These are phyloP conservation scores for Inonotus obliquus DNA, from an alignment of 1,284 basidiomycete genomes.

Conservation along the genomic window DNA sequence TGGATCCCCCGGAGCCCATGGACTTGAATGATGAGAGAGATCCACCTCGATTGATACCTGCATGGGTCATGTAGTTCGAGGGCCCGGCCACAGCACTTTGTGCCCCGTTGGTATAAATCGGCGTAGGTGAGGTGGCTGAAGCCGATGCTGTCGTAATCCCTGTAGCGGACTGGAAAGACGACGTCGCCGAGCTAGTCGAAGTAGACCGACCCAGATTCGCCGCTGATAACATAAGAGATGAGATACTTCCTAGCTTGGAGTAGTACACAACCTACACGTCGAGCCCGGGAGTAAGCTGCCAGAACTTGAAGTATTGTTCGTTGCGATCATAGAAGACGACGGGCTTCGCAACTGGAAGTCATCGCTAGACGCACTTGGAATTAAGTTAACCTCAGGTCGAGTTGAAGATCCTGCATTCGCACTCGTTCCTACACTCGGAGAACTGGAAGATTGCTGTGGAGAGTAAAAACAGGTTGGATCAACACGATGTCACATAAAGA, in stretches of 20 bases:
- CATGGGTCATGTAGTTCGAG: constrained; percentile 21
- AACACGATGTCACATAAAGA: constrained; percentile 1
- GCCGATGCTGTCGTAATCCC: constrained; percentile 26
- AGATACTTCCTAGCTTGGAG: background rate
- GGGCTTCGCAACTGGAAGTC: constrained; percentile 7
- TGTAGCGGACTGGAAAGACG: constrained; percentile 27
- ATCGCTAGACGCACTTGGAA: constrained; percentile 5
- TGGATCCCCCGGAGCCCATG: constrained; percentile 12
- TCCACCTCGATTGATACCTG: constrained; percentile 11
- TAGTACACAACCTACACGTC: background rate
- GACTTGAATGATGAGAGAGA: constrained; percentile 18
- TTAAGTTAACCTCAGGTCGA: background rate
- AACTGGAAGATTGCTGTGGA: background rate
- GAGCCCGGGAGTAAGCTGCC: background rate
- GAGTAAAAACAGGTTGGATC: constrained; percentile 3
- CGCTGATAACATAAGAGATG: constrained; percentile 13
- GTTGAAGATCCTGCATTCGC: constrained; percentile 2
- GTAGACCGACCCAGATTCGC: constrained; percentile 26
- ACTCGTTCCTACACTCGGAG: background rate
- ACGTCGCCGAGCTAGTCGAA: constrained; percentile 30
- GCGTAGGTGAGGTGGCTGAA: constrained; percentile 27
- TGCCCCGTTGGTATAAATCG: constrained; percentile 23
- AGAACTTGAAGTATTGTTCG: constrained; percentile 1
- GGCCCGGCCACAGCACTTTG: constrained; percentile 23
- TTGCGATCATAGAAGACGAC: constrained; percentile 9